Conservation (phyloP, 495 filamentous ascomycete genomes). For the Friedmanniomyces simplex region DNA sequence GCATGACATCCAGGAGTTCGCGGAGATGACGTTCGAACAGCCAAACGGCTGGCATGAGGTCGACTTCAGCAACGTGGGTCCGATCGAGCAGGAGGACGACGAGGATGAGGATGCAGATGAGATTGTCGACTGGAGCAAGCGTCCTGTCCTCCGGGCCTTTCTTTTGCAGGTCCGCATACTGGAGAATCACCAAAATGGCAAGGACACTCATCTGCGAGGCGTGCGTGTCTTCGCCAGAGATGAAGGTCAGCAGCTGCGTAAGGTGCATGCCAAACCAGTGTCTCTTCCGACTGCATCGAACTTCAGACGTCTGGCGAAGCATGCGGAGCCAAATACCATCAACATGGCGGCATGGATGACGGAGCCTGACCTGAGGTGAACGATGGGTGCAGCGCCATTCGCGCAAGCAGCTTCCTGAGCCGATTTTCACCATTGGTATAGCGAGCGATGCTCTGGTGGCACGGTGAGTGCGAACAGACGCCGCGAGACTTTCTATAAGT, state of each 20-base stretch:
- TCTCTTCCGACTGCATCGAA: background rate
- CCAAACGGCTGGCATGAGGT: slow-evolving; percentile 89
- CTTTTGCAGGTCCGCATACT: slow-evolving; percentile 77
- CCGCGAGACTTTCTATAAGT: too few species aligned
- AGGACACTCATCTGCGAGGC: slow-evolving; percentile 92
- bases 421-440: too few species aligned
- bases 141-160: slow-evolving; percentile 62
- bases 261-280: background rate
- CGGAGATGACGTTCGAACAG: slow-evolving; percentile 62
- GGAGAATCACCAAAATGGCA: slow-evolving; percentile 98
- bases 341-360: slow-evolving; percentile 17
- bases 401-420: too few species aligned
- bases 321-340: slow-evolving; percentile 8
- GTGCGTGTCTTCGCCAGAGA: slow-evolving; percentile 84
- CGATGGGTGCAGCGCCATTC: too few species aligned
- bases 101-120: slow-evolving; percentile 19
- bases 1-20: slow-evolving; percentile 78
- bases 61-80: slow-evolving; percentile 55
- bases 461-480: background rate
- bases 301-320: background rate
- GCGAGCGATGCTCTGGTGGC: too few species aligned
- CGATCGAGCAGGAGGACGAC: slow-evolving; percentile 34
- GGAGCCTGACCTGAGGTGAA: slow-evolving; percentile 20
- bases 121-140: slow-evolving; percentile 21
- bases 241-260: slow-evolving; percentile 4